phyloP scores from a whole-genome alignment of 768 basidiomycete species.

The Russula lepida region DNA sequence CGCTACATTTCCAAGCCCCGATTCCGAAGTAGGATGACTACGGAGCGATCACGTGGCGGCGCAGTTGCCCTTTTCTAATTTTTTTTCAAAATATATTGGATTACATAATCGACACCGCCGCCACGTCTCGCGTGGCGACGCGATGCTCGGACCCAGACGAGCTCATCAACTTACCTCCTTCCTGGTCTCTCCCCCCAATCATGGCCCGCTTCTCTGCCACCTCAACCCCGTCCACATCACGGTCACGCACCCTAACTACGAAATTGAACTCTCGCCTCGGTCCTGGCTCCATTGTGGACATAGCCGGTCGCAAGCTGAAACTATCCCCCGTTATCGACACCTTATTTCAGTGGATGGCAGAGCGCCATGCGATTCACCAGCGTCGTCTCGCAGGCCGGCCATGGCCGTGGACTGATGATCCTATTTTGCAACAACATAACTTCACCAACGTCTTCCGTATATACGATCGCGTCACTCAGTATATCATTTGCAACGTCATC shows the following conservation, averaged over 20 bases:
- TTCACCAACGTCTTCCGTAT: constrained; percentile 76
- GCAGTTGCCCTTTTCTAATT: background rate
- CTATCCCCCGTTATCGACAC: constrained; percentile 26
- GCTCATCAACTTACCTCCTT: constrained; percentile 12
- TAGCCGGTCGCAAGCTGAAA: constrained; percentile 23
- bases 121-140: constrained; percentile 12
- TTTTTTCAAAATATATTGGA: constrained; percentile 2
- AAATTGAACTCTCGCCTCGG: constrained; percentile 8
- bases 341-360: constrained; percentile 28
- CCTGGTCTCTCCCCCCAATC: constrained; percentile 4
- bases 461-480: constrained; percentile 63
- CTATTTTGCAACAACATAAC: constrained; percentile 42
- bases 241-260: constrained; percentile 4
- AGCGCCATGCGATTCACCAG: constrained; percentile 27
- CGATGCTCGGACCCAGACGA: constrained; percentile 16
- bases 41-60: constrained; percentile 16
- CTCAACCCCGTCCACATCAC: constrained; percentile 17
- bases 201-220: constrained; percentile 19
- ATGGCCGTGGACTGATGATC: constrained; percentile 55
- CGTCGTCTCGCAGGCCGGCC: constrained; percentile 25
- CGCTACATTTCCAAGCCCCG: constrained; percentile 6
- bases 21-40: constrained; percentile 10
- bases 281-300: constrained; percentile 17
- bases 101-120: constrained; percentile 12
- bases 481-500: constrained; percentile 58